Percentiles rank a stretch among this genome's conserved stretches.
phyloP scores from a whole-genome alignment of 2,329 filamentous ascomycete genomes.

The Diaporthe sp. region DNA sequence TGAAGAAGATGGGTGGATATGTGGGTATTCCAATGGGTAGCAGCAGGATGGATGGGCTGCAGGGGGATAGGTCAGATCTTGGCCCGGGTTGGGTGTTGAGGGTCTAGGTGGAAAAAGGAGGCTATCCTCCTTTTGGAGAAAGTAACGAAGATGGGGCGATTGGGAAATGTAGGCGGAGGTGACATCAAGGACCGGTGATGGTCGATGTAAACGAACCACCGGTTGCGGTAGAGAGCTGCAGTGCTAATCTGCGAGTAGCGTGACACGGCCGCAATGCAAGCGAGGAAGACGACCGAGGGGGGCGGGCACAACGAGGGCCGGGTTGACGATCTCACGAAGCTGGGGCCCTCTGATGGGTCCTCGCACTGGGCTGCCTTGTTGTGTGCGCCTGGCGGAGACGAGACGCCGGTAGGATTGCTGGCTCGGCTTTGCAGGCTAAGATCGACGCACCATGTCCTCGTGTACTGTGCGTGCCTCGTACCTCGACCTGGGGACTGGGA shows the following conservation, averaged over 20 bases:
- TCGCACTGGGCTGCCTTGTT: neutral
- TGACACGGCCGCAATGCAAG: neutral
- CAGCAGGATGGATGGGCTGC: neutral
- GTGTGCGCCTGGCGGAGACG: neutral
- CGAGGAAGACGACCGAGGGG: slow-evolving; percentile 10
- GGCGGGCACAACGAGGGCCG: neutral
- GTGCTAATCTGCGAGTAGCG: slow-evolving; percentile 23
- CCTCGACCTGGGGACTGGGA: neutral
- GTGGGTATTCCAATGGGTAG: slow-evolving; percentile 5
- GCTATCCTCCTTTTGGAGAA: slow-evolving; percentile 31
- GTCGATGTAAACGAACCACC: slow-evolving; percentile 9
- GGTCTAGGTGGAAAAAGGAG: neutral
- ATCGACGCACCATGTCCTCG: slow-evolving; percentile 2
- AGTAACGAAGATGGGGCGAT: slow-evolving; percentile 24
- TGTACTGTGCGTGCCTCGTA: neutral
- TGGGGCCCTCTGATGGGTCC: neutral
- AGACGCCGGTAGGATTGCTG: slow-evolving; percentile 8
- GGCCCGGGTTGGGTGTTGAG: slow-evolving; percentile 4
- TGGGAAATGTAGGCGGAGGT: neutral
- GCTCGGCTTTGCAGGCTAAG: slow-evolving; percentile 4
- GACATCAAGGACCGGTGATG: slow-evolving; percentile 5
- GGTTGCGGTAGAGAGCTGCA: neutral
- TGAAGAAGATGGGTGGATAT: slow-evolving; percentile 11
- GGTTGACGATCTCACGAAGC: neutral
- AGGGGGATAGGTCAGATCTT: slow-evolving; percentile 12